Evolutionary conservation across 2,329 filamentous ascomycete species (phyloP), one percentile per base, ranked within the genome.

Genomic region (Aspergillus ibericus): DNA sequence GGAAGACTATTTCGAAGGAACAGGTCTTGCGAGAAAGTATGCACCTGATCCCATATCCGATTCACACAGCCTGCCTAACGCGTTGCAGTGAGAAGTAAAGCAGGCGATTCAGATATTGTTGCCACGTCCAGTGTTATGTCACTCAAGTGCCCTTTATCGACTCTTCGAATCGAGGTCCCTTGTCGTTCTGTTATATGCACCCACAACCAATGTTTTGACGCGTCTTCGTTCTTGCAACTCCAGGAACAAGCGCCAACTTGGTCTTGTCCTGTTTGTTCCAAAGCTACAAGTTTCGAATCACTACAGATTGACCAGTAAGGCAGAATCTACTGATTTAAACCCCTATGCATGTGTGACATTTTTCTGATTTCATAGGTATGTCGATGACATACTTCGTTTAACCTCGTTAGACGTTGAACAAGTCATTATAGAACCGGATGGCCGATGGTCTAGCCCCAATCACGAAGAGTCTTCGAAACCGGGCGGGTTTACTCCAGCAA

Each of bases 231-330:
- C 72, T 82, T 99, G 18, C 91, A 96, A 68, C 79, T 99, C 27
- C 93, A 98, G 72, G 92, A 98, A 72, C 95, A 99, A 78, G 93
- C 92, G 0, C 95, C 95, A 0, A 96, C 95, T 16, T 99, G 95
- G 95, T 82, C 87, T n/a, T 99, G 95, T 69, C 95, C 95, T 0
- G 88, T 97, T 20, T 99, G 95, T 79, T 93, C 89, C 75, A 96
- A 93, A 70, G 77, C 85, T 0, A 88, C 92, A 1, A 86, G 88
- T 0, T 99, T 91, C 73, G 89, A 93, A 52, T 87, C 85, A 49
- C 79, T 99, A 22, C 92, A 91, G 10, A 86, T 98, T 29, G 95
- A 99, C 66, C 90, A 95, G 85, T 95, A 81, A 76, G 86, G 2
- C 25, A 32, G n/a, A 48, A 27, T 6, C 44, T 78, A 46, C 36